These are phyloP conservation scores for Fusarium zealandicum DNA, from an alignment of 2,329 filamentous ascomycete species.

Conservation along the genomic window DNA sequence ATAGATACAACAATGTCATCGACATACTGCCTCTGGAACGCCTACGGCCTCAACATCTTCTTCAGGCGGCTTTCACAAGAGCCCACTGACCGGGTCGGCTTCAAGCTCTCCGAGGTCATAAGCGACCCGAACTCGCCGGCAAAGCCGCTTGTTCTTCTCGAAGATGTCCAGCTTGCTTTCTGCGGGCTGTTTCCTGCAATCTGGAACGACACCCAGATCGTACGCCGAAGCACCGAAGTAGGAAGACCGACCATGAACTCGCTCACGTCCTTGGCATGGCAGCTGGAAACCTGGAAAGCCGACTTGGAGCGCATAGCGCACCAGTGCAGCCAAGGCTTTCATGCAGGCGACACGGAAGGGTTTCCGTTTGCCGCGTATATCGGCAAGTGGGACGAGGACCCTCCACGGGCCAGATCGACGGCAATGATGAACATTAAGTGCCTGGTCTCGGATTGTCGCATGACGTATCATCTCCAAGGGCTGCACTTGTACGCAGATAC, in stretches of 20 bases:
- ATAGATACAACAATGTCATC: constrained; percentile 46
- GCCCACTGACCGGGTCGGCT: constrained; percentile 42
- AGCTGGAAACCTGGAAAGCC: constrained; percentile 39
- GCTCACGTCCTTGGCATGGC: constrained; percentile 33
- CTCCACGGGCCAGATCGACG: constrained; percentile 30
- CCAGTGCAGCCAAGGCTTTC: constrained; percentile 24
- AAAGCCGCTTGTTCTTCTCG: constrained; percentile 41
- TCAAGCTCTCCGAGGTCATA: constrained; percentile 43
- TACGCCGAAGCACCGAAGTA: constrained; percentile 30
- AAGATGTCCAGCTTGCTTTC: constrained; percentile 47
- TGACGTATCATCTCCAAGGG: constrained; percentile 49
- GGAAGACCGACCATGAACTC: constrained; percentile 13
- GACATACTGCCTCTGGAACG: constrained; percentile 49
- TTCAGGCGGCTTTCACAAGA: constrained; percentile 46
- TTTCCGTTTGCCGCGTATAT: constrained; percentile 41
- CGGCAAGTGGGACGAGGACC: constrained; percentile 39
- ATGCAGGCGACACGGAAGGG: constrained; percentile 15
- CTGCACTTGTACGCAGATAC: constrained; percentile 49
- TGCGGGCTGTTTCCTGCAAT: constrained; percentile 44
- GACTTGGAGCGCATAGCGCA: constrained; percentile 38
- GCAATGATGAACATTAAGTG: constrained; percentile 42
- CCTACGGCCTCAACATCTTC: constrained; percentile 48
- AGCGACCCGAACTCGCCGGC: constrained; percentile 39
- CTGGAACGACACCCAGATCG: constrained; percentile 42
- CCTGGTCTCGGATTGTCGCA: constrained; percentile 44